Percentiles rank a stretch among this genome's conserved stretches.
Evolutionary conservation across 1,139 yeast species (phyloP).

Genomic region (Saccharomyces uvarum): DNA sequence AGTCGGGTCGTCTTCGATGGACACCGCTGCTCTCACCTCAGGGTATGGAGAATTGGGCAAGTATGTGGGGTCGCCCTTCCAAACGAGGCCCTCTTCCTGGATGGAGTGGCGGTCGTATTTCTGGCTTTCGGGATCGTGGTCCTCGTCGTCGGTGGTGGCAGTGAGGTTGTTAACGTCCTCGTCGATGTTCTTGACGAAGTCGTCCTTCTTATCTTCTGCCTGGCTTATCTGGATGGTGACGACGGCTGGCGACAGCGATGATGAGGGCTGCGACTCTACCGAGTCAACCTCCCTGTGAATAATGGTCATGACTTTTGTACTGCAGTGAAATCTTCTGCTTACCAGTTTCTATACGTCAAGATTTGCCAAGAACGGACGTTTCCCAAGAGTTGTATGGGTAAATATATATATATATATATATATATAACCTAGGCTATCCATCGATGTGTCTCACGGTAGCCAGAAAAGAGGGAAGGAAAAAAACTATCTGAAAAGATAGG

Average conservation of each 20-base stretch:
- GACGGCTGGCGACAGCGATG: not conserved
- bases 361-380: not conserved
- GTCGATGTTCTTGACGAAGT: not conserved
- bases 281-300: not conserved
- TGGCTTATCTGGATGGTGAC: not conserved
- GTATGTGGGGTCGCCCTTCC: slow-evolving; percentile 32
- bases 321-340: not conserved
- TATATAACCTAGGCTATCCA: not conserved
- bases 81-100: slow-evolving; percentile 1
- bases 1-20: slow-evolving; percentile 41
- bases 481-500: not conserved
- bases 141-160: slow-evolving; percentile 2
- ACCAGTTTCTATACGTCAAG: not conserved
- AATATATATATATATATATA: not conserved
- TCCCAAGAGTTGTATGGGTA: not conserved
- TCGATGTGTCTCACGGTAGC: not conserved
- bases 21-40: slow-evolving; percentile 50
- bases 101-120: not conserved
- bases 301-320: not conserved
- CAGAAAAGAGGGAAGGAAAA: not conserved
- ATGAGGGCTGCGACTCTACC: not conserved
- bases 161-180: not conserved
- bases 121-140: slow-evolving; percentile 2
- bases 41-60: slow-evolving; percentile 47
- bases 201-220: not conserved